Conservation (phyloP, 108 stramenopile species). For the Skeletonema costatum region DNA sequence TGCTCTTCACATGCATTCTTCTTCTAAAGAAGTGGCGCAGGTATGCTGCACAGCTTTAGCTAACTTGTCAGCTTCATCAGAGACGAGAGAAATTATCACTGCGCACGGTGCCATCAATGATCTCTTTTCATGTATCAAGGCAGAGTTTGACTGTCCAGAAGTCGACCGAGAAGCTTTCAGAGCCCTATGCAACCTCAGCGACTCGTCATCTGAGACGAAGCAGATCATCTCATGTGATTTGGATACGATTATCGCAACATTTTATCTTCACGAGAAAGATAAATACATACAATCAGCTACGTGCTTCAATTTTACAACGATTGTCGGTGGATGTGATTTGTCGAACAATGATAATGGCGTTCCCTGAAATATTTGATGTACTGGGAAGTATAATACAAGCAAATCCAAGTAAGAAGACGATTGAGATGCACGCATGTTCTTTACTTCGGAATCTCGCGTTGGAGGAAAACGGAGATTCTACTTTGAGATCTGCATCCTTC, state of each 20-base stretch:
- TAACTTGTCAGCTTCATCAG: constrained; percentile 10
- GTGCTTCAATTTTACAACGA: constrained; percentile 17
- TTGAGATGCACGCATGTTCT: neutral
- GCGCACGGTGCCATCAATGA: constrained; percentile 4
- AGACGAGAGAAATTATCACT: constrained; percentile 2
- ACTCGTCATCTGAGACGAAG: neutral
- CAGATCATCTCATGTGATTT: neutral
- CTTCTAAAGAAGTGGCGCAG: neutral
- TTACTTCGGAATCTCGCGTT: constrained; percentile 14
- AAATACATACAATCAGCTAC: constrained; percentile 10
- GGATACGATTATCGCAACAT: constrained; percentile 4
- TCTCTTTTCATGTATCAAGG: constrained; percentile 12
- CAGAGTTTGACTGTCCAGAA: neutral
- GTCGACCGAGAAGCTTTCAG: constrained; percentile 18
- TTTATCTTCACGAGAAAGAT: neutral
- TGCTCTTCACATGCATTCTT: neutral
- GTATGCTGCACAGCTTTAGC: constrained; percentile 21
- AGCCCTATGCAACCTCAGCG: constrained; percentile 8
- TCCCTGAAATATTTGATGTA: constrained; percentile 3
- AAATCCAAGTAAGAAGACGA: neutral
- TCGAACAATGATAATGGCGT: constrained; percentile 2
- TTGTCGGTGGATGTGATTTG: constrained; percentile 8
- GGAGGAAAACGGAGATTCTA: neutral
- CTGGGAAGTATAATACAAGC: constrained; percentile 9
- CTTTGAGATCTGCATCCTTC: constrained; percentile 3